Evolutionary conservation across 441 rosid species (phyloP).

Genomic region (Erodium texanum): DNA sequence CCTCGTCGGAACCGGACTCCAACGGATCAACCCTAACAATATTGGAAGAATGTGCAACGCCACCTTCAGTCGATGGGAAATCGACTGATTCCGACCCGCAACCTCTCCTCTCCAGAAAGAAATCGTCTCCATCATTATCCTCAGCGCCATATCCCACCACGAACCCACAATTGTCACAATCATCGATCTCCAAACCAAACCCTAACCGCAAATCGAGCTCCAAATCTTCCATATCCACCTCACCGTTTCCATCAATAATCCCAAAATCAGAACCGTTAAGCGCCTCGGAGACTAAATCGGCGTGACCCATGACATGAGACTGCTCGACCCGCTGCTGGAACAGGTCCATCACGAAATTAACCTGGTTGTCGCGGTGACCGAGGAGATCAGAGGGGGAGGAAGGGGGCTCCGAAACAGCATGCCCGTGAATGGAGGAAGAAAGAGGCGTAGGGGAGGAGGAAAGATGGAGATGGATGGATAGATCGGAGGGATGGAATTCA

Average conservation of each 20-base stretch:
- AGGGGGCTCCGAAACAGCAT: conserved; percentile 22
- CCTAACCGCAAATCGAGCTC: conserved; percentile 45
- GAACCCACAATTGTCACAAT: conserved; percentile 26
- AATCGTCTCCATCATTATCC: conserved; percentile 37
- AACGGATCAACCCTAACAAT: conserved; percentile 31
- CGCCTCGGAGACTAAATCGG: conserved; percentile 27
- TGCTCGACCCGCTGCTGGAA: conserved; percentile 68
- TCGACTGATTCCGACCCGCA: conserved; percentile 20
- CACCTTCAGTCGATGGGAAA: conserved; percentile 25
- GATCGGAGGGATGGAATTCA: conserved; percentile 18
- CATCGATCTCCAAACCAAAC: conserved; percentile 25
- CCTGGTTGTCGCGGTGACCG: conserved; percentile 43
- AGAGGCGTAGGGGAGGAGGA: conserved; percentile 11
- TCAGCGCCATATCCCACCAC: conserved; percentile 9
- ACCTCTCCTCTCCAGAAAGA: conserved; percentile 42
- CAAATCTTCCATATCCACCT: conserved; percentile 28
- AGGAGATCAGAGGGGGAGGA: conserved; percentile 32
- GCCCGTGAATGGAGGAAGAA: too few species aligned
- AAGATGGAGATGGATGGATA: conserved; percentile 14
- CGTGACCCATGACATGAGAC: conserved; percentile 33
- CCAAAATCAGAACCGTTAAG: conserved; percentile 38
- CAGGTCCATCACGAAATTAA: conserved; percentile 69
- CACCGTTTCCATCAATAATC: conserved; percentile 31
- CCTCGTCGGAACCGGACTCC: conserved; percentile 49
- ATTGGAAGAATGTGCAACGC: conserved; percentile 15